phyloP scores from a whole-genome alignment of 495 filamentous ascomycete species.

The Aspergillus biplanus region DNA sequence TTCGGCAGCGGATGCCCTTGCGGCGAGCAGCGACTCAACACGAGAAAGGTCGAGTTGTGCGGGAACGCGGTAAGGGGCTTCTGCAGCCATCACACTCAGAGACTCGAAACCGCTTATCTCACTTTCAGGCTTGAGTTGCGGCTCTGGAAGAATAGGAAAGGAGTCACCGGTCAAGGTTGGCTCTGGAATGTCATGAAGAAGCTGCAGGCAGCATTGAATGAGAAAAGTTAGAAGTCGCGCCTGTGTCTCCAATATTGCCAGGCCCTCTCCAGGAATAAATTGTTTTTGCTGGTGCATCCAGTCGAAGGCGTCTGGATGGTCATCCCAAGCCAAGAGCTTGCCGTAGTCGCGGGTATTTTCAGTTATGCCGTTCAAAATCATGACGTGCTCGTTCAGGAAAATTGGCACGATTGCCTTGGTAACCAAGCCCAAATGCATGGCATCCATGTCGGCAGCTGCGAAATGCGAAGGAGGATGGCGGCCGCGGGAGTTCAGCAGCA shows the following conservation, averaged over 20 bases:
- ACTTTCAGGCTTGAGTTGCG: slow-evolving; percentile 25
- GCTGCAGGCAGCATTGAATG: slow-evolving; percentile 34
- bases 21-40: slow-evolving; percentile 42
- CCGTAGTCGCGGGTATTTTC: slow-evolving; percentile 43
- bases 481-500: slow-evolving; percentile 51
- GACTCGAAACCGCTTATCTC: slow-evolving; percentile 54
- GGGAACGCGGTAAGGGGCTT: slow-evolving; percentile 52
- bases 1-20: slow-evolving; percentile 40
- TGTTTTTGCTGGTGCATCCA: slow-evolving; percentile 29
- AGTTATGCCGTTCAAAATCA: slow-evolving; percentile 44
- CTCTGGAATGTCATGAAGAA: slow-evolving; percentile 49
- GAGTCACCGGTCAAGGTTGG: not conserved
- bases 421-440: slow-evolving; percentile 2
- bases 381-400: slow-evolving; percentile 43
- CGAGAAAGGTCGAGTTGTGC: slow-evolving; percentile 41
- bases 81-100: slow-evolving; percentile 37
- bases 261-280: slow-evolving; percentile 45
- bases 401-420: slow-evolving; percentile 31
- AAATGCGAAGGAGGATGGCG: slow-evolving; percentile 50
- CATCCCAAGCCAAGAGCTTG: slow-evolving; percentile 42
- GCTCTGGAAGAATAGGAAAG: slow-evolving; percentile 33
- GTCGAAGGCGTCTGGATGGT: slow-evolving; percentile 40
- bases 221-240: slow-evolving; percentile 48
- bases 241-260: slow-evolving; percentile 50
- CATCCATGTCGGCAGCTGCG: slow-evolving; percentile 33